Base-by-base conservation (phyloP, 805 yeast genomes). In the Groenewaldozyma salmanticensis region DNA sequence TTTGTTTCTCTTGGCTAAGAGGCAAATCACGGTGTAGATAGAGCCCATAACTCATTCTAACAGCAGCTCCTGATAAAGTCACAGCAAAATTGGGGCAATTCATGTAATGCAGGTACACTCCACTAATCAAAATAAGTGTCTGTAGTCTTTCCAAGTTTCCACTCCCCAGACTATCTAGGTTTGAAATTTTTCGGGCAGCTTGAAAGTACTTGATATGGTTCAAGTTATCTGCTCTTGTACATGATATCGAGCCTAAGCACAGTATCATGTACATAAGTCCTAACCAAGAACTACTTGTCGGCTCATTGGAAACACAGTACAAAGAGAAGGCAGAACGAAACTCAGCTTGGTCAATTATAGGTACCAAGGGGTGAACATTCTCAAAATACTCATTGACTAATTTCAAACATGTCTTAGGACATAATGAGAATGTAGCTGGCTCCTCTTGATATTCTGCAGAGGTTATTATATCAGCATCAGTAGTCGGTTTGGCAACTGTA, bases 331-430 rank as follows among this genome's bases (percentile, higher is more conserved):
- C n/a, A 4, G 13, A 7, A 9, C 31, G 16, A 17, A 36, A 36
- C 19, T 6, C 22, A n/a, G 31, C n/a, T 18, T 36, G 18, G 16
- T 36, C 31, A 7, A 36, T 5, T 18, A 36, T n/a, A n/a, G 38
- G 38, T 4, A 22, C 15, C 13, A 18, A 36, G 16, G 38, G 31
- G 22, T 36, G 38, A 21, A 36, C 38, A 11, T 36, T 11, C 22
- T 36, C 38, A 17, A 36, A 36, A 22, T 36, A 36, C 9, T 29
- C 38, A 18, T 36, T 31, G 21, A 36, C 16, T 13, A 13, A 22
- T n/a, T 15, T 9, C 13, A n/a, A 27, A n/a, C n/a, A n/a, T n/a
- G n/a, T n/a, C n/a, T n/a, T n/a, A n/a, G n/a, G n/a, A n/a, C n/a
- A n/a, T n/a, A n/a, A n/a, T n/a, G n/a, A n/a, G n/a, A n/a, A n/a